Evolutionary conservation across 352 stramenopile genomes (phyloP), one percentile per base, ranked within the genome.

Genomic region (Thraustochytrium striatum): DNA sequence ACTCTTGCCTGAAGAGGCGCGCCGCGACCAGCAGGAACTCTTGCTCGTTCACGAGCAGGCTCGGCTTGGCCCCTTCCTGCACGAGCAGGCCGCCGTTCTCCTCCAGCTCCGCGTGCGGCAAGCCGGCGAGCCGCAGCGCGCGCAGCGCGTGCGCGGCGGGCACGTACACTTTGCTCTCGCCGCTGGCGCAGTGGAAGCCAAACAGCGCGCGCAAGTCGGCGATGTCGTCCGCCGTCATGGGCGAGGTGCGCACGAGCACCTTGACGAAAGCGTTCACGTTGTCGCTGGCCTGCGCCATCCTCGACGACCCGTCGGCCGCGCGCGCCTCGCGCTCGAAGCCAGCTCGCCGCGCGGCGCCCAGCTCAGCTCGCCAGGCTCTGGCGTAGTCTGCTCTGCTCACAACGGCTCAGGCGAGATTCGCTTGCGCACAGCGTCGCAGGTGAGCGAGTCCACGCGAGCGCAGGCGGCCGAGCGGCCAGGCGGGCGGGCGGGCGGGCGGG

Each of bases 41-140:
- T 43, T 75, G 65, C 50, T 75, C 65, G 25, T 75, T 61, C 2
- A 75, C 0, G 0, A 75, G 52, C 32, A 75, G 65, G 28, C 61
- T 75, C 0, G 65, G 65, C 36, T 75, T 58, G 21, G 30, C 52
- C 52, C 32, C 32, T 11, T 75, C 65, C 25, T 75, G 65, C 39
- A 75, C 65, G 9, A 61, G 30, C 11, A 75, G 16, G n/a, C 65
- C 65, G 2, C 65, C 65, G 32, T 61, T 75, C 65, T 75, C 65
- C 50, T 30, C 52, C 25, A 75, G 44, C 52, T 75, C 52, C 43
- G 50, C 65, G n/a, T 30, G 28, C 7, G 65, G 65, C 9, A 75
- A 32, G 28, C 65, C 65, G 32, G 68, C 25, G 1, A 61, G 16
- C 11, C 52, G 1, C n/a, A 62, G 39, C 8, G 50, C 36, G 19